Conservation (phyloP, 768 basidiomycete species). For the Mycena olivaceomarginata region DNA sequence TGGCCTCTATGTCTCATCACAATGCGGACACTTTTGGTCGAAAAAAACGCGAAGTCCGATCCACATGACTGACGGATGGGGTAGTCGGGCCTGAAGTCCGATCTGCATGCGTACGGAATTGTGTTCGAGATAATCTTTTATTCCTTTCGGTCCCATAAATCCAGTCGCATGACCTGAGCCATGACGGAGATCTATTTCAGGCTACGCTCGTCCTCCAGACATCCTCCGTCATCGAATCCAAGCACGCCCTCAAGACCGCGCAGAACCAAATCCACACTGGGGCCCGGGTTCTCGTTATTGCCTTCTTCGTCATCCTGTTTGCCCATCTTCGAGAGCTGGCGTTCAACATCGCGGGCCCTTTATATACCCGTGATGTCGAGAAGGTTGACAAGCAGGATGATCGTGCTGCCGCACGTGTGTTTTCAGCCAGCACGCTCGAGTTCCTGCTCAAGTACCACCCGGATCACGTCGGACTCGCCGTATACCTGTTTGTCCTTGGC, state of each 20-base stretch:
- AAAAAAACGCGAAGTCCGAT: too few relatives aligned
- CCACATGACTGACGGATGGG: too few relatives aligned
- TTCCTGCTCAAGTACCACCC: slow-evolving; percentile 39
- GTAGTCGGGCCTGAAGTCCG: too few relatives aligned
- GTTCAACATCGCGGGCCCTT: slow-evolving; percentile 36
- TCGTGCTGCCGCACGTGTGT: slow-evolving; percentile 56
- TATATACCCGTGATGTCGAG: slow-evolving; percentile 55
- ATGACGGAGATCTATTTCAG: too few relatives aligned
- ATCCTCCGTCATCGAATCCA: too few relatives aligned
- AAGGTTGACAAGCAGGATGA: slow-evolving; percentile 61
- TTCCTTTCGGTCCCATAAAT: too few relatives aligned
- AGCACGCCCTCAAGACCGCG: slow-evolving; percentile 58
- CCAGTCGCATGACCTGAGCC: too few relatives aligned
- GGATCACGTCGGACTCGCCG: slow-evolving; percentile 31
- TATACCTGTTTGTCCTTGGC: slow-evolving; percentile 56
- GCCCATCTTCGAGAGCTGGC: slow-evolving; percentile 7
- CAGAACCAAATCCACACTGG: slow-evolving; percentile 59
- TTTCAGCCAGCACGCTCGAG: slow-evolving; percentile 52
- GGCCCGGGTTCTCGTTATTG: slow-evolving; percentile 51
- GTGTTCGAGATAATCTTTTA: too few relatives aligned
- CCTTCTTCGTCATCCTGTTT: slow-evolving; percentile 45
- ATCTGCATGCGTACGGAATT: too few relatives aligned
- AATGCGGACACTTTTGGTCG: too few relatives aligned
- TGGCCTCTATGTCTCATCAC: too few relatives aligned
- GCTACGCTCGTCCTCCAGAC: too few relatives aligned